Evolutionary conservation across 495 filamentous ascomycete genomes (phyloP).

Genomic region (Trichoderma gamsii): DNA sequence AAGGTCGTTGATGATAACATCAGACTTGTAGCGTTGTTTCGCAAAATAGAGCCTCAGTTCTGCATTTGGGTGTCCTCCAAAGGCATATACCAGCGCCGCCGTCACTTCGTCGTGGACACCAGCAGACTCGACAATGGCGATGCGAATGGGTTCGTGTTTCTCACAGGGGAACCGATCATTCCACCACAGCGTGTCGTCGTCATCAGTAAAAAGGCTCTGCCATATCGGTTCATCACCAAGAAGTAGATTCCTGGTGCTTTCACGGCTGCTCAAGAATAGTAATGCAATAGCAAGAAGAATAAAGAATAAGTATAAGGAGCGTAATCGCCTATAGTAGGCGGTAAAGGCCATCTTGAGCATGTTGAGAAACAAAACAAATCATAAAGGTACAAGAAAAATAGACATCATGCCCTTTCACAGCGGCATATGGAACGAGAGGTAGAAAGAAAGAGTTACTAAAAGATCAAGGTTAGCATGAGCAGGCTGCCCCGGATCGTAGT

Average conservation of each 20-base stretch:
- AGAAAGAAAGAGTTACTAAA: neutral
- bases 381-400: neutral
- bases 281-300: constrained; percentile 7
- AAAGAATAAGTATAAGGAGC: neutral
- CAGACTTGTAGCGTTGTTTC: constrained; percentile 23
- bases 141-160: constrained; percentile 6
- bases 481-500: neutral
- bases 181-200: neutral
- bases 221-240: neutral
- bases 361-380: neutral
- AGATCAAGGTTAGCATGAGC: neutral
- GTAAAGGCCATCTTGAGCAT: constrained; percentile 12
- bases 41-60: constrained; percentile 14
- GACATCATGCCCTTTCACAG: neutral
- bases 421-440: neutral
- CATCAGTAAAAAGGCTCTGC: neutral
- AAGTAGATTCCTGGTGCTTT: neutral
- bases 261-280: constrained; percentile 5
- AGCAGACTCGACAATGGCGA: constrained; percentile 21
- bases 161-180: neutral
- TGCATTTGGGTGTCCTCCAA: constrained; percentile 22
- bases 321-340: constrained; percentile 8
- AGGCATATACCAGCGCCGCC: constrained; percentile 24
- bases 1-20: constrained; percentile 23
- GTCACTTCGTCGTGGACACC: constrained; percentile 28